phyloP scores from a whole-genome alignment of 2,329 filamentous ascomycete genomes.

The Corynespora cassiicola region DNA sequence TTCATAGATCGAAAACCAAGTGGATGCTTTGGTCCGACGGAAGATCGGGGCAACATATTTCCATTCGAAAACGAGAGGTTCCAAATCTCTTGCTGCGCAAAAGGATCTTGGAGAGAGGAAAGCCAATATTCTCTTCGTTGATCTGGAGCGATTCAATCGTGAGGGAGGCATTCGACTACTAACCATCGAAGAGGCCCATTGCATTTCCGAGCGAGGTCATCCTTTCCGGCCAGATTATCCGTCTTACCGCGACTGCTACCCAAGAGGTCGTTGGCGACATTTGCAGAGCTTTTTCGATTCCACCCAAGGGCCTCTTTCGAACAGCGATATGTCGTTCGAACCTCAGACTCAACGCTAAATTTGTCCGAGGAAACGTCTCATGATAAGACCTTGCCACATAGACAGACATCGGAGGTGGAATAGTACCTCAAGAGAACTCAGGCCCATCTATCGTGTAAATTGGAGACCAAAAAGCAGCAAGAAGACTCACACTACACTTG shows the following conservation, averaged over 20 bases:
- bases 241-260: slow-evolving; percentile 90
- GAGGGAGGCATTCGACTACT: slow-evolving; percentile 73
- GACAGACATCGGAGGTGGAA: slow-evolving; percentile 59
- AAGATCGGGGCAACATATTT: slow-evolving; percentile 82
- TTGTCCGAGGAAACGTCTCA: too few relatives aligned
- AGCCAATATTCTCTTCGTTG: slow-evolving; percentile 88
- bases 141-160: slow-evolving; percentile 93
- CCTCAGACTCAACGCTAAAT: slow-evolving; percentile 61
- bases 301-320: slow-evolving; percentile 63
- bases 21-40: slow-evolving; percentile 73
- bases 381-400: slow-evolving; percentile 80
- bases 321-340: slow-evolving; percentile 67
- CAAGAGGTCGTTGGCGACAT: slow-evolving; percentile 75
- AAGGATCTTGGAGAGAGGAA: slow-evolving; percentile 67
- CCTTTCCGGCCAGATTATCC: slow-evolving; percentile 94
- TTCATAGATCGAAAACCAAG: slow-evolving; percentile 96
- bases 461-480: slow-evolving; percentile 64
- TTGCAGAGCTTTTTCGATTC: slow-evolving; percentile 89
- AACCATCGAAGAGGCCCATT: slow-evolving; percentile 95
- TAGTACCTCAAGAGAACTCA: slow-evolving; percentile 68
- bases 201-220: slow-evolving; percentile 96
- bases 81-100: slow-evolving; percentile 67
- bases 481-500: slow-evolving; percentile 70
- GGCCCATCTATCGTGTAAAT: slow-evolving; percentile 69
- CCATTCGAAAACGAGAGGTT: too few relatives aligned